These are phyloP conservation scores for Cyclocybe cylindracea DNA, from an alignment of 768 basidiomycete genomes.

Conservation along the genomic window DNA sequence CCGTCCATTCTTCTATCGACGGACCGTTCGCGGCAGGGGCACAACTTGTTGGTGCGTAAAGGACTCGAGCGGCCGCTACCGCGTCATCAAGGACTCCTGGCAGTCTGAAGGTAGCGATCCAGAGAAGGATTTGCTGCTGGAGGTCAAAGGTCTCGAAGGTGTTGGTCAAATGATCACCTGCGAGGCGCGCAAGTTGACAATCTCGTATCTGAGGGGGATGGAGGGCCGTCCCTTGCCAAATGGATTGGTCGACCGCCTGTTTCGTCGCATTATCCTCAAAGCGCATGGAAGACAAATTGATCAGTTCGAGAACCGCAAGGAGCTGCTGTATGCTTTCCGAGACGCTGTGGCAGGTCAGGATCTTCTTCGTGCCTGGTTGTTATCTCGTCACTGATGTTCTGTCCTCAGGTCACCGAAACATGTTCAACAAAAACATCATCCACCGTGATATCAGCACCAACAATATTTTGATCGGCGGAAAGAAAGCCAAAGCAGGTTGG, in stretches of 20 bases:
- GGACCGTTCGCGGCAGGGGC: constrained; percentile 18
- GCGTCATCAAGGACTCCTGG: constrained; percentile 26
- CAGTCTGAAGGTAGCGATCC: not conserved
- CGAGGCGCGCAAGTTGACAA: not conserved
- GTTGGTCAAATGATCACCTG: constrained; percentile 16
- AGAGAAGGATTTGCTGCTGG: constrained; percentile 14
- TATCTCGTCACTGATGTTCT: not conserved
- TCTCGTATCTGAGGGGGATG: constrained; percentile 4
- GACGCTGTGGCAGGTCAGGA: constrained; percentile 18
- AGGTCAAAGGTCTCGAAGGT: constrained; percentile 9
- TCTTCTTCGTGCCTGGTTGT: not conserved
- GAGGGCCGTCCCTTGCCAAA: not conserved
- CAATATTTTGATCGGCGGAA: constrained; percentile 21
- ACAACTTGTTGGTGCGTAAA: constrained; percentile 21
- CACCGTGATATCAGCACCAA: constrained; percentile 26
- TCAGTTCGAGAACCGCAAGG: constrained; percentile 3
- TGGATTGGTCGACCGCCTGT: constrained; percentile 3
- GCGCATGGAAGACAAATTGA: constrained; percentile 13
- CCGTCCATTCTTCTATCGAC: constrained; percentile 10
- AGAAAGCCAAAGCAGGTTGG: not conserved
- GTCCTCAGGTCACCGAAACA: constrained; percentile 15
- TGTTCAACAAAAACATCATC: constrained; percentile 17
- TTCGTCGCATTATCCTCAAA: constrained; percentile 12
- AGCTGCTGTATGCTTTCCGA: constrained; percentile 15
- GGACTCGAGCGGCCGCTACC: not conserved